A percentile compares a stretch with the other conserved stretches of the same genome.
These are phyloP conservation scores for Botrytis medusae DNA, from an alignment of 2,329 filamentous ascomycete species.

Conservation along the genomic window DNA sequence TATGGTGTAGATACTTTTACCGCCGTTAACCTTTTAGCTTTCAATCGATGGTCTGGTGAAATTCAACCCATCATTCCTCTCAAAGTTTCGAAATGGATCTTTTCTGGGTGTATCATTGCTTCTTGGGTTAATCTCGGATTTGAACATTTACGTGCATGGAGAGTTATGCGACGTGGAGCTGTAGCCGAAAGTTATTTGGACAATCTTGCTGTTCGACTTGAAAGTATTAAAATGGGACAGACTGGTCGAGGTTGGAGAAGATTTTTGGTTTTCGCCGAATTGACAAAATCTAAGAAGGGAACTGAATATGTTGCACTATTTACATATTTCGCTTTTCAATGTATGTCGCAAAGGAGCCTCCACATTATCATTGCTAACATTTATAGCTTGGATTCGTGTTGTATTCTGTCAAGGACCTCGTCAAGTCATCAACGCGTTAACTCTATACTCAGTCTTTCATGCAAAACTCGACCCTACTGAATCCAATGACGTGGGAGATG, in stretches of 20 bases:
- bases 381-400: constrained; percentile 77
- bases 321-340: constrained; percentile 66
- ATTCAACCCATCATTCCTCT: constrained; percentile 78
- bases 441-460: constrained; percentile 79
- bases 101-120: constrained; percentile 85
- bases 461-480: constrained; percentile 66
- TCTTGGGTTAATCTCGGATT: constrained; percentile 81
- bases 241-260: constrained; percentile 77
- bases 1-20: constrained; percentile 92
- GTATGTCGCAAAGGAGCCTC: constrained; percentile 43
- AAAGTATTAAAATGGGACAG: constrained; percentile 72
- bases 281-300: constrained; percentile 73
- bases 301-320: constrained; percentile 71
- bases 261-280: constrained; percentile 70
- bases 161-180: constrained; percentile 79
- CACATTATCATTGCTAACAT: constrained; percentile 25
- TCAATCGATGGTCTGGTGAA: constrained; percentile 83
- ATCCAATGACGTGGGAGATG: constrained; percentile 56
- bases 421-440: constrained; percentile 86
- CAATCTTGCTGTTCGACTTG: constrained; percentile 77
- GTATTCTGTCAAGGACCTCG: constrained; percentile 89
- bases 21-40: constrained; percentile 84
- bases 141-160: constrained; percentile 75
- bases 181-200: constrained; percentile 92
- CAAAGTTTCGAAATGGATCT: constrained; percentile 88